Base-by-base conservation (phyloP, 805 yeast species). In the Candida koratica region DNA sequence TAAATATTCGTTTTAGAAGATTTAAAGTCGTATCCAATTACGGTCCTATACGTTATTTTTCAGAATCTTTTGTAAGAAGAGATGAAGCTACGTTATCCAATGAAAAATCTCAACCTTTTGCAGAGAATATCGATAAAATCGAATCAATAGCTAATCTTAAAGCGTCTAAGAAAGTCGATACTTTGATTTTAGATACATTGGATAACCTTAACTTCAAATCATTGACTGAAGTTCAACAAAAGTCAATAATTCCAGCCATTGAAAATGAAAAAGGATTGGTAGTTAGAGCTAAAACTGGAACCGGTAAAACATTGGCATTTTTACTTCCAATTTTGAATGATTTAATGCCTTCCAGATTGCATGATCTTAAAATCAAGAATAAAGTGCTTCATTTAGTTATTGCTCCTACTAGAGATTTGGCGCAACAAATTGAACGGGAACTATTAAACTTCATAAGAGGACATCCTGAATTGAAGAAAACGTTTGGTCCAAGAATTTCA, bases 301-400 rank as follows among this genome's bases (percentile, higher is more conserved):
- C 97, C 2, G 97, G 97, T 52, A 88, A 88, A 58, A 88, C 97
- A 0, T 77, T 84, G 44, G 94, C 96, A 0, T 88, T 86, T 57
- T 81, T 89, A 42, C 67, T 89, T 28, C 96, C 96, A 2, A 63
- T 84, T 9, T 62, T 86, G 30, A 36, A 37, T 23, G 39, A 39
- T 13, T 32, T 44, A 16, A 33, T 24, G 28, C 48, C 46, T 2
- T 9, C 16, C 11, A 42, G 32, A 29, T 28, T 17, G 17, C 83
- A 86, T 52, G 72, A 75, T 30, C 39, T 54, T 47, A 32, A 54
- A 50, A 37, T 48, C 46, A 49, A 53, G 25, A 35, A 44, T 8
- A 51, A 51, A 34, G 57, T 59, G 3, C 45, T 49, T 13, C 54
- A 87, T 20, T 72, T 89, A 39, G 75, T 88, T 16, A 73, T 88